A percentile compares a stretch with the other conserved stretches of the same genome.
Evolutionary conservation across 176 grass and related monocot genomes (phyloP).

Genomic region (Leersia perrieri): DNA sequence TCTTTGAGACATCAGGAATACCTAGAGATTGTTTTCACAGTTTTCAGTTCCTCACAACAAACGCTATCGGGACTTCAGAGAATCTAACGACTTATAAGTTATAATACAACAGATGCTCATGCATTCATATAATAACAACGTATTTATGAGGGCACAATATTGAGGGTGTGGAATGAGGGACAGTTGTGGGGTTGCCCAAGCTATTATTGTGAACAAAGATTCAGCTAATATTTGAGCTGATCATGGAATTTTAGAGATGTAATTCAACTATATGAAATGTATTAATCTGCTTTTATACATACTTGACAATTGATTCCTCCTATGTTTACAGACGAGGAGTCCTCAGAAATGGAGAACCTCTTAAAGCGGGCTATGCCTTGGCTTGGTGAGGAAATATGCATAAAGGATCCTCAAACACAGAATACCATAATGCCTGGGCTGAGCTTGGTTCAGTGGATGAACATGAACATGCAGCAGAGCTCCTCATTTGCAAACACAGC

Average conservation of each 20-base stretch:
- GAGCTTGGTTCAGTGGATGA: constrained; percentile 94
- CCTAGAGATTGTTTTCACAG: no score
- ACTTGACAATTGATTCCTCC: not conserved
- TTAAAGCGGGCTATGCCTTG: constrained; percentile 80
- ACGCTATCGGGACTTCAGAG: no score
- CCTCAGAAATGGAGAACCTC: constrained; percentile 86
- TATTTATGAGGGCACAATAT: no score
- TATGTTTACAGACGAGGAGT: constrained; percentile 66
- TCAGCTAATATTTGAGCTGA: constrained; percentile 3
- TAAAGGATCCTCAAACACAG: constrained; percentile 84
- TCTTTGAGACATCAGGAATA: not conserved
- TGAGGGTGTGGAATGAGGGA: no score
- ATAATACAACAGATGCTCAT: no score
- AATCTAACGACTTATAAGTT: no score
- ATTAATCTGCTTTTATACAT: not conserved
- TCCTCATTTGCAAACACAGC: constrained; percentile 56
- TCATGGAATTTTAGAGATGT: not conserved
- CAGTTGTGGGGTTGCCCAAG: no score
- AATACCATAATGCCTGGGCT: constrained; percentile 76
- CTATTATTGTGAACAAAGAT: not conserved
- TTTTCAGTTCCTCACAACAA: no score
- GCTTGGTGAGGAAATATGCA: constrained; percentile 88
- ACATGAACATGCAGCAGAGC: constrained; percentile 83
- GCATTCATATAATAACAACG: no score
- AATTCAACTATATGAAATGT: not conserved